A percentile compares a stretch with the other conserved stretches of the same genome.
Evolutionary conservation across 306 rosid species (phyloP).

Genomic region (Castanea sativa): DNA sequence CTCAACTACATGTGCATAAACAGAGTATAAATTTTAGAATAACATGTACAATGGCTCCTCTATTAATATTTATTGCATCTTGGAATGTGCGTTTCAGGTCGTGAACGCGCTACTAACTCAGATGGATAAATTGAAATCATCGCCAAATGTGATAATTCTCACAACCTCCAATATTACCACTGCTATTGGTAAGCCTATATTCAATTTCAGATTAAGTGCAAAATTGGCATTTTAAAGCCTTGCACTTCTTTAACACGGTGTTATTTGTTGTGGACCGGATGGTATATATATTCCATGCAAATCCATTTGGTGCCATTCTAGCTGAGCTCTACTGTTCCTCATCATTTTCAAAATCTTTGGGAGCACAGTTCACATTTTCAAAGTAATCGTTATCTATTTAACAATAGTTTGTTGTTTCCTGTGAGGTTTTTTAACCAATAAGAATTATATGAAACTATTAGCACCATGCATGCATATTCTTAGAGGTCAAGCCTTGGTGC

Average conservation of each 20-base stretch:
- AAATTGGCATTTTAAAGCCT: background rate
- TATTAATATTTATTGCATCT: conserved; percentile 17
- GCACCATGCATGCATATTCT: too few species aligned
- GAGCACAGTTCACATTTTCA: too few species aligned
- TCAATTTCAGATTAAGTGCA: conserved; percentile 11
- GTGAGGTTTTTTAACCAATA: too few species aligned
- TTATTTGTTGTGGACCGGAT: background rate
- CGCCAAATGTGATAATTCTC: conserved; percentile 90
- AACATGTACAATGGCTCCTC: background rate
- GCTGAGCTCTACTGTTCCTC: too few species aligned
- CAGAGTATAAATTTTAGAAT: background rate
- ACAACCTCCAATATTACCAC: conserved; percentile 96
- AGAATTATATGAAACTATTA: too few species aligned
- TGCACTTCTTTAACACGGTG: background rate
- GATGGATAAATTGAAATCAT: conserved; percentile 85
- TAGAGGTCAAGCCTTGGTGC: too few species aligned
- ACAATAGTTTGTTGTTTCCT: too few species aligned
- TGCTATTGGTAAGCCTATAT: conserved; percentile 78
- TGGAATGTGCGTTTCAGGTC: conserved; percentile 59
- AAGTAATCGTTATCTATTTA: too few species aligned
- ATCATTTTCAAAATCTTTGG: too few species aligned
- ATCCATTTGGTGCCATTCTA: too few species aligned
- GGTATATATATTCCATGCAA: too few species aligned
- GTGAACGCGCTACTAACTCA: conserved; percentile 96
- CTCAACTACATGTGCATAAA: background rate